Evolutionary conservation across 2,329 filamentous ascomycete genomes (phyloP).

Genomic region (Arthrobotrys conoides): DNA sequence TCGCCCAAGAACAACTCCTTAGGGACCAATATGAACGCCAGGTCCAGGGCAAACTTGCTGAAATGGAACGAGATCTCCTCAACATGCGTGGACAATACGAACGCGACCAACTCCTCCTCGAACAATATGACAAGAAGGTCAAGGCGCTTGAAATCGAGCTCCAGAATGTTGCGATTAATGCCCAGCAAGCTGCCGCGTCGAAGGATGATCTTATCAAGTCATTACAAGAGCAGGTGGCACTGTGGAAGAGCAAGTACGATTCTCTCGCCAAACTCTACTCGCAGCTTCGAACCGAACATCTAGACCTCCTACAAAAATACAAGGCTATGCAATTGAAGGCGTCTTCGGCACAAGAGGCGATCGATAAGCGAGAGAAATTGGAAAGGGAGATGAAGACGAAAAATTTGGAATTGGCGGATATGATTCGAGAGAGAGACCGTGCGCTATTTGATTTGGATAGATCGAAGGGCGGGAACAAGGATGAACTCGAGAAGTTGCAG

Average conservation of each 20-base stretch:
- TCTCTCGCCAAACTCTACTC: constrained; percentile 96
- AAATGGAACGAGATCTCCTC: constrained; percentile 94
- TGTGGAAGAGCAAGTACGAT: constrained; percentile 97
- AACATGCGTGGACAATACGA: constrained; percentile 96
- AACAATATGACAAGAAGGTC: constrained; percentile 93
- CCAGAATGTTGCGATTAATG: constrained; percentile 82
- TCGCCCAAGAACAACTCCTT: constrained; percentile 90
- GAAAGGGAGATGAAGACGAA: constrained; percentile 99
- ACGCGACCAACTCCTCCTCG: constrained; percentile 94
- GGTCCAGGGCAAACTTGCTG: constrained; percentile 93
- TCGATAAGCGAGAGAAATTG: constrained; percentile 92
- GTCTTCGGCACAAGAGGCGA: constrained; percentile 95
- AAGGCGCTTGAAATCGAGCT: constrained; percentile 93
- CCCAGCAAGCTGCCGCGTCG: constrained; percentile 85
- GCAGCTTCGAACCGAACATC: constrained; percentile 92
- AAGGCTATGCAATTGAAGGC: constrained; percentile 97
- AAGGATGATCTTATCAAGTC: constrained; percentile 95
- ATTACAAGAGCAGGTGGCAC: constrained; percentile 96
- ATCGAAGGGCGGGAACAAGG: constrained; percentile 85
- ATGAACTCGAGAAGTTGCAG: constrained; percentile 94
- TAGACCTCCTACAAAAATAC: constrained; percentile 95
- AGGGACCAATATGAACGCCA: constrained; percentile 92
- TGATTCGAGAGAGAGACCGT: constrained; percentile 96
- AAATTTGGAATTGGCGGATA: constrained; percentile 97
- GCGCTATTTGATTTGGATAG: constrained; percentile 94